These are phyloP conservation scores for Geranomyces variabilis DNA, from an alignment of 192 early-diverging fungal genomes.

Conservation along the genomic window DNA sequence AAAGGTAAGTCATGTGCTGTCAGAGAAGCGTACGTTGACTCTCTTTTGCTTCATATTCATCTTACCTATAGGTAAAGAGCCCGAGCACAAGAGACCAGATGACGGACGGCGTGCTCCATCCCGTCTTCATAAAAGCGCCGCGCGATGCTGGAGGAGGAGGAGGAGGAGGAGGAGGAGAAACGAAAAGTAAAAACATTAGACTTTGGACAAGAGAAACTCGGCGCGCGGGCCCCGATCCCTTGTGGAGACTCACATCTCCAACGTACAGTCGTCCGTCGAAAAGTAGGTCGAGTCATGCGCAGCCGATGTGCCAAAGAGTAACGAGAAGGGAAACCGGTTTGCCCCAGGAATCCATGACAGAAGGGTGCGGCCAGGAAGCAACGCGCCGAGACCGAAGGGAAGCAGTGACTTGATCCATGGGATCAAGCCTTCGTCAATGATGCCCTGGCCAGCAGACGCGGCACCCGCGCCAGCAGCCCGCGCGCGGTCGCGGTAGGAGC, in stretches of 20 bases:
- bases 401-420: slow-evolving; percentile 14
- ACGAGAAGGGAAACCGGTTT: slow-evolving; percentile 27
- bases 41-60: neutral
- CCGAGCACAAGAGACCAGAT: slow-evolving; percentile 24
- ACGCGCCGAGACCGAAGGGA: slow-evolving; percentile 14
- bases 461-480: neutral
- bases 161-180: neutral
- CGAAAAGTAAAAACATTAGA: too few species aligned
- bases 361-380: slow-evolving; percentile 1
- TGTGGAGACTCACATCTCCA: slow-evolving; percentile 15
- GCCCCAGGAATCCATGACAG: neutral
- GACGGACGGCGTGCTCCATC: slow-evolving; percentile 9
- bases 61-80: slow-evolving; percentile 25
- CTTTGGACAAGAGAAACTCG: too few species aligned
- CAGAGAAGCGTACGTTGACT: neutral
- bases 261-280: slow-evolving; percentile 10
- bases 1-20: neutral
- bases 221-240: too few species aligned
- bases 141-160: slow-evolving; percentile 12
- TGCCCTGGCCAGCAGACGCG: neutral
- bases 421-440: neutral
- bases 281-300: neutral
- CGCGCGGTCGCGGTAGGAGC: slow-evolving; percentile 16
- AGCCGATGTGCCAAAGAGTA: slow-evolving; percentile 20
- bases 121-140: slow-evolving; percentile 17